Evolutionary conservation across 1,139 yeast genomes (phyloP).

Genomic region (Debaryomyces udenii): DNA sequence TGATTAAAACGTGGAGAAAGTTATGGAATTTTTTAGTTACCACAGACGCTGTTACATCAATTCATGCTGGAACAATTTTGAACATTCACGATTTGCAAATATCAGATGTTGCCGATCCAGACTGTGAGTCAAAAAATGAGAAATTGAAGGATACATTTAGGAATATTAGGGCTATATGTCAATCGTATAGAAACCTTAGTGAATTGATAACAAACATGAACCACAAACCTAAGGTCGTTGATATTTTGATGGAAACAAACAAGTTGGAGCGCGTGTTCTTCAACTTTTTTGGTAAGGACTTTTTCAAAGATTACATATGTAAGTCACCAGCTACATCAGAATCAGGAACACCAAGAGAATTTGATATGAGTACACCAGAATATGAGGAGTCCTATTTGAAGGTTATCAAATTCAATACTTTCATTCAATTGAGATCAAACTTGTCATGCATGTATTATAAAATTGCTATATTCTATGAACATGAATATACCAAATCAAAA

Average conservation of each 20-base stretch:
- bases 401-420: constrained; percentile 39
- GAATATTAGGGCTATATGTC: constrained; percentile 24
- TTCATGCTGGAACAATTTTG: constrained; percentile 38
- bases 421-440: constrained; percentile 45
- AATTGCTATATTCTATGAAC: constrained; percentile 48
- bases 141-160: constrained; percentile 20
- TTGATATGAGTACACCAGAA: constrained; percentile 15
- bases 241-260: constrained; percentile 41
- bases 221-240: constrained; percentile 39
- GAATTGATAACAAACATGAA: constrained; percentile 33
- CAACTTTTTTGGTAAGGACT: constrained; percentile 47
- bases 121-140: constrained; percentile 21
- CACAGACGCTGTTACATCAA: constrained; percentile 37
- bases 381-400: constrained; percentile 30
- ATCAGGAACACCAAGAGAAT: constrained; percentile 11
- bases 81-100: constrained; percentile 30
- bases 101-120: constrained; percentile 39
- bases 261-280: constrained; percentile 41
- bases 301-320: constrained; percentile 45
- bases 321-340: constrained; percentile 30
- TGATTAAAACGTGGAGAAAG: constrained; percentile 40
- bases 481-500: constrained; percentile 31
- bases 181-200: constrained; percentile 35
- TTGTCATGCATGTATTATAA: constrained; percentile 48
- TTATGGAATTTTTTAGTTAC: constrained; percentile 39